phyloP scores from a whole-genome alignment of 768 basidiomycete genomes.

The Filobasidium floriforme region DNA sequence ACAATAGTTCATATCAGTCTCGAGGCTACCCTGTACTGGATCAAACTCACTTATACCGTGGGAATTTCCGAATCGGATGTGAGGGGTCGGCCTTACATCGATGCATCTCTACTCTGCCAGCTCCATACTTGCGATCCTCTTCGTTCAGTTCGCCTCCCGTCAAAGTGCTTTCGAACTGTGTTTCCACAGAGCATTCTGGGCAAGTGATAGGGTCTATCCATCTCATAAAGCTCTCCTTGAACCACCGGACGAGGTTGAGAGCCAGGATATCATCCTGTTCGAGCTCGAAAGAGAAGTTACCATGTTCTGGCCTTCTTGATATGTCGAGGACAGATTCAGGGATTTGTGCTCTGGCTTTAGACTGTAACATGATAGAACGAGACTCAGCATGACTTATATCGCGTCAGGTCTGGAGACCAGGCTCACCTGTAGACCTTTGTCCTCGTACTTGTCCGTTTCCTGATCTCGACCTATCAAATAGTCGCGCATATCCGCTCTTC shows the following conservation, averaged over 20 bases:
- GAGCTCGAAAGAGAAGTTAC: conserved; percentile 21
- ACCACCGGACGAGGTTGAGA: conserved; percentile 45
- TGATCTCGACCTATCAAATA: not conserved
- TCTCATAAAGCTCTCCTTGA: conserved; percentile 45
- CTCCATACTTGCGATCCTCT: conserved; percentile 41
- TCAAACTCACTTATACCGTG: conserved; percentile 41
- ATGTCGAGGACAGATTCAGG: not conserved
- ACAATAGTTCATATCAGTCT: not conserved
- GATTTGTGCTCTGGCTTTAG: not conserved
- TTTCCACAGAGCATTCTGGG: conserved; percentile 37
- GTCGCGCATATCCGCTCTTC: not conserved
- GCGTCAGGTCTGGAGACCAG: not conserved
- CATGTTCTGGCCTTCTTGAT: not conserved
- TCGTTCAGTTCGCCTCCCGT: conserved; percentile 29
- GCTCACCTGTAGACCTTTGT: not conserved
- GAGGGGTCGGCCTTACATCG: conserved; percentile 34
- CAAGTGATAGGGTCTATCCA: conserved; percentile 49
- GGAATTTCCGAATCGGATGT: conserved; percentile 38
- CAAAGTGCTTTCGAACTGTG: conserved; percentile 11
- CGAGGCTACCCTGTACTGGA: not conserved
- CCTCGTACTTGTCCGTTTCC: not conserved
- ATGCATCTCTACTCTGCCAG: conserved; percentile 46
- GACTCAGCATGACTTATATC: not conserved
- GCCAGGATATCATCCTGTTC: conserved; percentile 42
- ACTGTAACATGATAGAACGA: not conserved